A percentile compares a stretch with the other conserved stretches of the same genome.
These are phyloP conservation scores for Penicillium sp. DNA, from an alignment of 2,329 filamentous ascomycete species.

Conservation along the genomic window DNA sequence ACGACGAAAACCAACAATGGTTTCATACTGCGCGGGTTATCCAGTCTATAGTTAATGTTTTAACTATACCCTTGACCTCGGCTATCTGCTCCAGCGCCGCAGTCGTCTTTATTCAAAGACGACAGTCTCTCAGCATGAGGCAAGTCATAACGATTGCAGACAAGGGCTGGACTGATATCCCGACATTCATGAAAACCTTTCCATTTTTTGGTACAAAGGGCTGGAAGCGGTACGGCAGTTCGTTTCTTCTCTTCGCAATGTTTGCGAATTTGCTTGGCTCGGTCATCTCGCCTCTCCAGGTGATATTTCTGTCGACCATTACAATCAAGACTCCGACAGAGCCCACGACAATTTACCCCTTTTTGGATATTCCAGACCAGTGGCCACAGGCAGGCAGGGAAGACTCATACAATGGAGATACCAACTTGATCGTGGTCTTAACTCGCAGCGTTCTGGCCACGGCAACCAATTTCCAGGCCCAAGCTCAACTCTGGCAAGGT, in stretches of 20 bases:
- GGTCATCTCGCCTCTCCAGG: constrained; percentile 20
- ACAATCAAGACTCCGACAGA: constrained; percentile 9
- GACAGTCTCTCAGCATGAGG: constrained; percentile 15
- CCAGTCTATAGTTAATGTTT: constrained; percentile 18
- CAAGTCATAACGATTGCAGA: constrained; percentile 22
- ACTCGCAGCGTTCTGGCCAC: constrained; percentile 11
- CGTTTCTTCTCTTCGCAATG: constrained; percentile 19
- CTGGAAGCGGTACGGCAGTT: constrained; percentile 20
- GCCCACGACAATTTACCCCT: background rate
- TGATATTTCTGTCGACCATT: constrained; percentile 16
- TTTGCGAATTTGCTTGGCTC: constrained; percentile 17
- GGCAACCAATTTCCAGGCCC: constrained; percentile 6
- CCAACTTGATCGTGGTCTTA: constrained; percentile 9
- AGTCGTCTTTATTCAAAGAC: constrained; percentile 21
- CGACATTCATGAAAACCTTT: constrained; percentile 1
- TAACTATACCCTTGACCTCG: constrained; percentile 21
- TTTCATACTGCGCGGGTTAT: constrained; percentile 19
- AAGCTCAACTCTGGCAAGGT: constrained; percentile 13
- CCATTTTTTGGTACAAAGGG: background rate
- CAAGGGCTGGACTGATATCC: constrained; percentile 18
- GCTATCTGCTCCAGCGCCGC: constrained; percentile 22
- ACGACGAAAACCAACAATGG: constrained; percentile 15
- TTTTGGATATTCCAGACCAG: background rate
- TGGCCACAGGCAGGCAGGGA: background rate
- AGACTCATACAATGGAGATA: constrained; percentile 5